Base-by-base conservation (phyloP, 2,329 filamentous ascomycete species). In the Pyrenochaeta sp. region DNA sequence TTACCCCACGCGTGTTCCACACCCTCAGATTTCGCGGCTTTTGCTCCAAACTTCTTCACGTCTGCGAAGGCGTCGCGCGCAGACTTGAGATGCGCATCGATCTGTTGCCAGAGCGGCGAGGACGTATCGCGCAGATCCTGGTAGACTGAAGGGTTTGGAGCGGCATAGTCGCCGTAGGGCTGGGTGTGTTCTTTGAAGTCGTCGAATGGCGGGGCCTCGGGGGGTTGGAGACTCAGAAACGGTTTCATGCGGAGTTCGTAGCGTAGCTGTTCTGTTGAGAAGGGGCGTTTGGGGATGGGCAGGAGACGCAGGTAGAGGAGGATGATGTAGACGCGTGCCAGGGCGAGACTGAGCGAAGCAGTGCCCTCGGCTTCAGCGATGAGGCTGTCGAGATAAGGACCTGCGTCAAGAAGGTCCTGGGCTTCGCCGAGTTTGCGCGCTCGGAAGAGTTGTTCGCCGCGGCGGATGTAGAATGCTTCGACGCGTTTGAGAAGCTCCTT, bases 171-270 rank as follows among this genome's bases (percentile, higher is more conserved):
- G 0, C 69, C 71, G 22, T 64, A 72, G 2, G 67, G 67, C 31
- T 65, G 56, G 5, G 65, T 53, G 7, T 58, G 51, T 3, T 34
- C 51, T 23, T 74, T 69, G 49, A 88, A 90, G 10, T 85, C 81
- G 6, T 83, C 81, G 50, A 82, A 87, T 0, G 81, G 73, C 0
- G 88, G 84, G 9, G 89, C 76, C 46, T 84, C 81, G 0, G 90
- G 88, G 2, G 89, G 77, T 7, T 81, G 80, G 42, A 96, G 81
- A 6, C 75, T 68, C 1, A 86, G 76, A 61, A 95, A 96, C 0
- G 90, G 89, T 60, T 88, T 89, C 89, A 96, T 94, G 45, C 92
- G 87, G 7, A 95, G 74, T 55, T 94, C 88, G 67, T 94, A 92
- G 9, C 90, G 84, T 4, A 91, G 74, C 21, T 77, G 72, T 44